Base-by-base conservation (phyloP, 164 flowering plant species). In the Houttuynia cordata region DNA sequence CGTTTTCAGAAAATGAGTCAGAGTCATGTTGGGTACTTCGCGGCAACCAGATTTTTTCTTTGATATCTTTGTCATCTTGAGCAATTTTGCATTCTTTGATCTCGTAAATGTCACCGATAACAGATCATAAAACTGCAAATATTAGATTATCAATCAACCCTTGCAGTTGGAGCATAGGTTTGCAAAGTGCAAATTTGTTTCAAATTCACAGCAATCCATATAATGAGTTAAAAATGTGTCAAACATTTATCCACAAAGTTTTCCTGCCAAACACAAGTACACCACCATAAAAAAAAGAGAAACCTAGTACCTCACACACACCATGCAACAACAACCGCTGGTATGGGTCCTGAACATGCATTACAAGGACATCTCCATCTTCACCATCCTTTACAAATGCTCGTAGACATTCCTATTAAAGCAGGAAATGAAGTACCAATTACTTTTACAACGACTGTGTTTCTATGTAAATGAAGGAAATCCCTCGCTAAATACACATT, bases 321-420 rank as follows among this genome's bases (percentile, higher is more conserved):
- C 97, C 99, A 69, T 93, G 99, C 61, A 86, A 78, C 74, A 92
- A 69, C 70, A 89, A 72, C 74, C 97, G 77, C 53, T 84, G 91
- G 64, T 88, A 93, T 50, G 97, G 84, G 66, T 90, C 92, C 69
- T 86, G 84, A 67, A 88, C 83, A 61, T 69, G 77, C 30, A 90
- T 67, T 55, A 63, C 71, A 12, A 93, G 84, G 41, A 71, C 75
- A 58, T 86, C 89, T 49, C 60, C 78, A 45, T 82, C 76, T 30
- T 56, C 63, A 25, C 76, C 70, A 7, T 82, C 88, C 72, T 59
- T 64, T 12, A 86, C 66, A 67, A 81, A 93, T 24, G 78, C 53
- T 24, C 96, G 70, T 51, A 92, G 25, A 55, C 81, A 73, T 47
- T 71, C 84, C 98, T 92, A 77, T n/a, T 49, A 74, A 59, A 53